These are phyloP conservation scores for Cryphonectria parasitica DNA, from an alignment of 2,329 filamentous ascomycete species.

Conservation along the genomic window DNA sequence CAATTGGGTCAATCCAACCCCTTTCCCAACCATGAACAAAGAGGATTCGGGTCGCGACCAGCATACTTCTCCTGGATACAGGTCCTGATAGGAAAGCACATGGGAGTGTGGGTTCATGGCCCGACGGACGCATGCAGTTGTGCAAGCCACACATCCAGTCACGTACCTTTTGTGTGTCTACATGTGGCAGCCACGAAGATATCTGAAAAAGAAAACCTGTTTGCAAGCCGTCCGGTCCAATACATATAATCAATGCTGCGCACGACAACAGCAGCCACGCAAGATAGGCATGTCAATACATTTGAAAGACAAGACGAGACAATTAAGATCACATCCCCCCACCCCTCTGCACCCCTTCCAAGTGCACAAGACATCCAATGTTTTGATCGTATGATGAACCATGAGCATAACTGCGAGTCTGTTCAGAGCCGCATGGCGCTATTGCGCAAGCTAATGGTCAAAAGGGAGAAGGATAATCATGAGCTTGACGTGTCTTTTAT, in stretches of 20 bases:
- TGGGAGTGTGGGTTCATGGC: not conserved
- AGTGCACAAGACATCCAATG: not conserved
- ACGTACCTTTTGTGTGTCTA: not conserved
- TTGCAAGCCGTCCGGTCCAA: not conserved
- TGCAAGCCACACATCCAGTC: not conserved
- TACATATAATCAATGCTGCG: not conserved
- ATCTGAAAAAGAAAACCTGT: not conserved
- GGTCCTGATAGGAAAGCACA: not conserved
- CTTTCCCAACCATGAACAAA: not conserved
- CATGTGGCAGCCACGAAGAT: not conserved
- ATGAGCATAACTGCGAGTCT: slow-evolving; percentile 4
- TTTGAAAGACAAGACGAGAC: slow-evolving; percentile 2
- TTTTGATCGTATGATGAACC: not conserved
- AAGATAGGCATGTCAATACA: not conserved
- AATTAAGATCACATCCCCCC: not conserved
- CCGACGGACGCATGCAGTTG: not conserved
- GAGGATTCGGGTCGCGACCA: not conserved
- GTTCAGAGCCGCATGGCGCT: slow-evolving; percentile 4
- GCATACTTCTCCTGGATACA: not conserved
- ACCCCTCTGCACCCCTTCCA: not conserved
- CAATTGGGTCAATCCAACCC: not conserved
- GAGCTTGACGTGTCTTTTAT: not conserved
- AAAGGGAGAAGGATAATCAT: not conserved
- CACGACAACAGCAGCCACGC: not conserved
- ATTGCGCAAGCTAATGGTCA: not conserved